phyloP scores from a whole-genome alignment of 2,329 filamentous ascomycete genomes.

The Monosporascus sp. region DNA sequence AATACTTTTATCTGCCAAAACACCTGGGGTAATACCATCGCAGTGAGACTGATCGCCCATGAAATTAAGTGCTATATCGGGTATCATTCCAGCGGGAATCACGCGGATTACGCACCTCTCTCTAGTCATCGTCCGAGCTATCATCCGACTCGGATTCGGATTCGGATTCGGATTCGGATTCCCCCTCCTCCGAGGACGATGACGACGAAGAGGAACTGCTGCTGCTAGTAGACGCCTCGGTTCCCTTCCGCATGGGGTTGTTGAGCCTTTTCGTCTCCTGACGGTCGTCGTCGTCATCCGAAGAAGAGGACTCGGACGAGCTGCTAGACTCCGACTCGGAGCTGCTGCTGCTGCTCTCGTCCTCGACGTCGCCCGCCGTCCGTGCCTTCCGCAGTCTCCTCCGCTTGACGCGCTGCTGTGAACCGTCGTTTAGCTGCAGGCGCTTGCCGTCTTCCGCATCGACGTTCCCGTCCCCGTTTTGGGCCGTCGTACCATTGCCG shows the following conservation, averaged over 20 bases:
- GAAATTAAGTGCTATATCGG: background rate
- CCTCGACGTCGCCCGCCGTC: conserved; percentile 38
- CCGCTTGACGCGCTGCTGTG: conserved; percentile 39
- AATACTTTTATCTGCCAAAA: too few species aligned
- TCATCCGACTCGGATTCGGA: conserved; percentile 29
- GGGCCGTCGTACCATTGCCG: conserved; percentile 3
- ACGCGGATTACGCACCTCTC: too few species aligned
- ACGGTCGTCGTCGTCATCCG: background rate
- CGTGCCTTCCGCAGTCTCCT: conserved; percentile 42
- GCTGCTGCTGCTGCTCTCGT: conserved; percentile 26
- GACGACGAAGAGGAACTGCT: conserved; percentile 11
- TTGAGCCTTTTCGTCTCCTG: background rate
- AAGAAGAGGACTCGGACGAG: background rate
- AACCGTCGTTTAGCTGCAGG: conserved; percentile 39
- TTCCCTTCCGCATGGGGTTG: conserved; percentile 20
- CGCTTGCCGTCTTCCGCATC: conserved; percentile 31
- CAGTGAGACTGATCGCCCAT: background rate
- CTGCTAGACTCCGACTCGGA: conserved; percentile 27
- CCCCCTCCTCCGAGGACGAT: conserved; percentile 1
- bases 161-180: conserved; percentile 29
- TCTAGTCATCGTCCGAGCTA: conserved; percentile 25
- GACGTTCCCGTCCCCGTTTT: conserved; percentile 9
- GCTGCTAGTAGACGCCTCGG: conserved; percentile 27
- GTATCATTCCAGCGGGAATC: background rate
- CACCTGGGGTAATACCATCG: background rate